Conservation (phyloP, 768 basidiomycete genomes). For the Boletales sp. region DNA sequence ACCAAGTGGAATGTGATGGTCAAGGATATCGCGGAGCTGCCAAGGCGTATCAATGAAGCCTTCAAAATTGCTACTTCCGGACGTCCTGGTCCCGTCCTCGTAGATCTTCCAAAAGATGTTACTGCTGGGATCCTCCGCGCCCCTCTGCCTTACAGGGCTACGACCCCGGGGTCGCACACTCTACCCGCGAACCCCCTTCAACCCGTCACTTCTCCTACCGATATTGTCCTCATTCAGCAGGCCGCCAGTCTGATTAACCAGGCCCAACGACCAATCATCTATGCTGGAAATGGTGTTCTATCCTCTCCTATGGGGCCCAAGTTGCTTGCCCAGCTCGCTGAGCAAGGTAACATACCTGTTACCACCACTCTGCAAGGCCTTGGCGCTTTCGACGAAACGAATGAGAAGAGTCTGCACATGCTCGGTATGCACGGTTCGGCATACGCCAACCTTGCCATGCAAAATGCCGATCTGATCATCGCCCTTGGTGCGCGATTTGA, state of each 20-base stretch:
- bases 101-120: slow-evolving; percentile 98
- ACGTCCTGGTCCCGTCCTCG: slow-evolving; percentile 94
- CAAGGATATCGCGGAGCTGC: slow-evolving; percentile 92
- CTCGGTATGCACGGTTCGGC: slow-evolving; percentile 98
- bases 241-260: slow-evolving; percentile 91
- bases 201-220: slow-evolving; percentile 52
- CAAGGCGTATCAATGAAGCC: slow-evolving; percentile 94
- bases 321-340: slow-evolving; percentile 72
- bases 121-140: slow-evolving; percentile 88
- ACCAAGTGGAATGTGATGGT: slow-evolving; percentile 99
- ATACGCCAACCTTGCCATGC: slow-evolving; percentile 97
- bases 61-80: slow-evolving; percentile 99
- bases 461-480: slow-evolving; percentile 95
- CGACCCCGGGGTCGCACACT: slow-evolving; percentile 77
- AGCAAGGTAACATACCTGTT: slow-evolving; percentile 92
- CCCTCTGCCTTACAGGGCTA: slow-evolving; percentile 80
- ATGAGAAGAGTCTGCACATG: slow-evolving; percentile 89
- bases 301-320: slow-evolving; percentile 77
- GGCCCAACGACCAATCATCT: slow-evolving; percentile 87
- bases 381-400: slow-evolving; percentile 90
- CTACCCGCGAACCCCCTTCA: slow-evolving; percentile 74
- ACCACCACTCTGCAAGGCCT: slow-evolving; percentile 96
- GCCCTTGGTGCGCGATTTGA: slow-evolving; percentile 96
- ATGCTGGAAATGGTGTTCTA: slow-evolving; percentile 89
- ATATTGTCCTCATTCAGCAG: slow-evolving; percentile 65